Base-by-base conservation (phyloP, 2,329 filamentous ascomycete genomes). In the Epichloe uncinata region DNA sequence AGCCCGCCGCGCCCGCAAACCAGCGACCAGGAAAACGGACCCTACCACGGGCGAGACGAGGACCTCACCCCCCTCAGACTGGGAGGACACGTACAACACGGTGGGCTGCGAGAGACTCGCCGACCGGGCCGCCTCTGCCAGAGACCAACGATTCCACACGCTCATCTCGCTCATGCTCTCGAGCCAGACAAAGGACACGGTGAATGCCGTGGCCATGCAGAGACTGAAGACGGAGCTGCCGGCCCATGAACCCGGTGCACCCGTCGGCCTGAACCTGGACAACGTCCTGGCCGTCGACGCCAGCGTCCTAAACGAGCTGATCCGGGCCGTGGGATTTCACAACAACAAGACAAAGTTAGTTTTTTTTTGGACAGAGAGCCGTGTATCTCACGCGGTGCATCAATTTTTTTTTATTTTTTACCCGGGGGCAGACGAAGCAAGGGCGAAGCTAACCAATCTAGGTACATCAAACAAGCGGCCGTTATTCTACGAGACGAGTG, bases 101-200 rank as follows among this genome's bases (percentile, higher is more conserved):
- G n/a, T n/a, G n/a, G n/a, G n/a, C n/a, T n/a, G n/a, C n/a, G n/a
- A n/a, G n/a, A n/a, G n/a, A n/a, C n/a, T n/a, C n/a, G n/a, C n/a
- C n/a, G n/a, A n/a, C n/a, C n/a, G n/a, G n/a, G n/a, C n/a, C n/a
- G n/a, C n/a, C n/a, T n/a, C n/a, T n/a, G n/a, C 71, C 26, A 71
- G 68, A 51, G 77, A 79, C 61, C 81, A 81, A 62, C 78, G 90
- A 6, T 90, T 94, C 59, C 90, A 96, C 61, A 95, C 87, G 3
- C 77, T 96, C 33, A 75, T 95, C 38, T 80, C 89, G 13, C 73
- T 96, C 54, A 95, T 96, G 90, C 76, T 96, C 34, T 91, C 85
- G 36, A 88, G 84, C 46, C 90, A 96, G 70, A 96, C 90, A 9
- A 95, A 95, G 64, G 90, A 96, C 66, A 93, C 88, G 1, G 86